These are phyloP conservation scores for Pistacia atlantica DNA, from an alignment of 345 rosid genomes.

Conservation along the genomic window DNA sequence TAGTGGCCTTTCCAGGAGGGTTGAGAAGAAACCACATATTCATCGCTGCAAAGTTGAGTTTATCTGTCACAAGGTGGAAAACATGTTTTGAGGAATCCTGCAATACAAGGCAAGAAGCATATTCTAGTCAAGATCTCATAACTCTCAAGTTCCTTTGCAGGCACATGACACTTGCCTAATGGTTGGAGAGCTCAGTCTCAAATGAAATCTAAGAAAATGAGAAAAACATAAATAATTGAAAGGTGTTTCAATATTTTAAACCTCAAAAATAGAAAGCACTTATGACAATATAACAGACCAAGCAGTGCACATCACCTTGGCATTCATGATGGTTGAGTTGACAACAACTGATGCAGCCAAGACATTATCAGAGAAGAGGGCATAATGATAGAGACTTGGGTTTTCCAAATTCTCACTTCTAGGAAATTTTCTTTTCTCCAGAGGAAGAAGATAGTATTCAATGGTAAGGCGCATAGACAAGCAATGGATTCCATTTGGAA, in stretches of 20 bases:
- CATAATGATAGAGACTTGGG: constrained; percentile 88
- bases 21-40: constrained; percentile 97
- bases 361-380: constrained; percentile 98
- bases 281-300: neutral
- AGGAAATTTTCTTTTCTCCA: constrained; percentile 89
- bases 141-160: constrained; percentile 7
- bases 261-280: neutral
- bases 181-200: neutral
- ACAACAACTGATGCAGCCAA: constrained; percentile 99
- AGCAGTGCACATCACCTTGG: constrained; percentile 63
- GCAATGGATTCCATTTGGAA: constrained; percentile 97
- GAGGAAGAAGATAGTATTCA: constrained; percentile 85
- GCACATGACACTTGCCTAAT: neutral
- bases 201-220: neutral
- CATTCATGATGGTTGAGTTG: constrained; percentile 89
- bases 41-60: constrained; percentile 96
- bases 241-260: neutral
- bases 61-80: constrained; percentile 94
- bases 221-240: neutral
- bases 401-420: constrained; percentile 84
- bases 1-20: constrained; percentile 92
- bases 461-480: constrained; percentile 95
- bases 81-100: constrained; percentile 99
- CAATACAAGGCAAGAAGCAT: constrained; percentile 25
- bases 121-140: constrained; percentile 15